These are phyloP conservation scores for Boletales sp. DNA, from an alignment of 768 basidiomycete species.

Conservation along the genomic window DNA sequence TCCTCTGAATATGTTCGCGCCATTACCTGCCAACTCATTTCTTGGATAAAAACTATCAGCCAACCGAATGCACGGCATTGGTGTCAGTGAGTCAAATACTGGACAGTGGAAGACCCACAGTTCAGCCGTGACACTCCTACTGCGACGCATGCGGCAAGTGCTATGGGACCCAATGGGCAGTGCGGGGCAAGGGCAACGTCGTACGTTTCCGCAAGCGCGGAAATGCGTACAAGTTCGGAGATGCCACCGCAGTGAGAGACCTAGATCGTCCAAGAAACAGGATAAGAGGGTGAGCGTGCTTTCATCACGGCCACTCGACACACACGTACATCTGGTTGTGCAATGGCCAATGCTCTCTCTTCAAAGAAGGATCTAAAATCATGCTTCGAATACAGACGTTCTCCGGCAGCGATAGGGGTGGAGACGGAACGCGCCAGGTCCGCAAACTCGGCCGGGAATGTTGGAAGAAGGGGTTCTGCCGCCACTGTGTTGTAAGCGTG, in stretches of 20 bases:
- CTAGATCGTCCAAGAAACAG: constrained; percentile 22
- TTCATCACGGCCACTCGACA: background rate
- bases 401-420: constrained; percentile 62
- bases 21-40: constrained; percentile 58
- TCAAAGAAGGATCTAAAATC: constrained; percentile 69
- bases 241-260: constrained; percentile 62
- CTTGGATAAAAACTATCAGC: constrained; percentile 52
- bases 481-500: background rate
- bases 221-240: constrained; percentile 54
- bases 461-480: constrained; percentile 55
- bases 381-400: constrained; percentile 57
- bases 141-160: constrained; percentile 67
- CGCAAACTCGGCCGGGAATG: constrained; percentile 58
- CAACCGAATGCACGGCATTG: too few species aligned
- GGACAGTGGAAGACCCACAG: constrained; percentile 37
- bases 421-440: constrained; percentile 52
- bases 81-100: background rate
- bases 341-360: constrained; percentile 59
- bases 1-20: too few species aligned
- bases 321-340: constrained; percentile 58
- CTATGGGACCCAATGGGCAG: constrained; percentile 69
- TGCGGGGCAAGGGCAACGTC: constrained; percentile 73
- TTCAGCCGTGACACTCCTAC: constrained; percentile 57
- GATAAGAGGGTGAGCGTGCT: background rate
- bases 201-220: constrained; percentile 59